Evolutionary conservation across 2,329 filamentous ascomycete species (phyloP).

Genomic region (Fusarium duplospermum): DNA sequence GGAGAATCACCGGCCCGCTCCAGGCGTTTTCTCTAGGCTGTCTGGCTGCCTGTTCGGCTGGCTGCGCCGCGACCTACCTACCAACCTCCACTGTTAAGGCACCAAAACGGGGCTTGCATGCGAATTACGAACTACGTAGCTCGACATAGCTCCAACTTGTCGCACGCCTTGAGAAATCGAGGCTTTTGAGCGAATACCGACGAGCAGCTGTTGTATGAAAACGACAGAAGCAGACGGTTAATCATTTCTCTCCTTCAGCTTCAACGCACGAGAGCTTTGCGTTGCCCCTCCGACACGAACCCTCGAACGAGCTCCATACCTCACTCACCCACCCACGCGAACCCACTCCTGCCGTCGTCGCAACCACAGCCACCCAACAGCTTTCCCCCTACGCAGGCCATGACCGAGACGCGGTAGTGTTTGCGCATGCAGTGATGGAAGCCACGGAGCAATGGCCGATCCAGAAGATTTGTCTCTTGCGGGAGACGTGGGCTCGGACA

Average conservation of each 20-base stretch:
- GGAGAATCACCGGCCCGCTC: conserved; percentile 46
- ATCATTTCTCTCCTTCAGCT: neutral
- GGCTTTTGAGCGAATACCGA: neutral
- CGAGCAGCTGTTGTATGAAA: neutral
- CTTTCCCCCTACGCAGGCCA: conserved; percentile 40
- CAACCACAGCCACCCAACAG: conserved; percentile 33
- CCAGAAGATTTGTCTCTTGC: conserved; percentile 57
- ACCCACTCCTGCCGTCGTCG: conserved; percentile 28
- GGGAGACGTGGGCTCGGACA: conserved; percentile 54
- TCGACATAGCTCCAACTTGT: conserved; percentile 40
- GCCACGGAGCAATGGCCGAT: conserved; percentile 60
- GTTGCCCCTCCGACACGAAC: conserved; percentile 33
- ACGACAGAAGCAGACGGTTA: neutral
- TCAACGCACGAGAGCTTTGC: conserved; percentile 2
- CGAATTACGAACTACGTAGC: conserved; percentile 42
- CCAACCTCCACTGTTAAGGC: conserved; percentile 37
- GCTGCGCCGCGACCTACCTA: conserved; percentile 22
- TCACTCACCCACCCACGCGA: neutral
- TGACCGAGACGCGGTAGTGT: conserved; percentile 42
- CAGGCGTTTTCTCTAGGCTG: neutral
- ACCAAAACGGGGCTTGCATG: conserved; percentile 37
- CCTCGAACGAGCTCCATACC: conserved; percentile 39
- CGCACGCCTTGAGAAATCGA: conserved; percentile 23
- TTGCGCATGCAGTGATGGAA: conserved; percentile 53
- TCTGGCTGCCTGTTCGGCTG: conserved; percentile 26